Percentiles rank a stretch among this genome's conserved stretches.
phyloP scores from a whole-genome alignment of 2,329 filamentous ascomycete species.

The Dothistroma pini region DNA sequence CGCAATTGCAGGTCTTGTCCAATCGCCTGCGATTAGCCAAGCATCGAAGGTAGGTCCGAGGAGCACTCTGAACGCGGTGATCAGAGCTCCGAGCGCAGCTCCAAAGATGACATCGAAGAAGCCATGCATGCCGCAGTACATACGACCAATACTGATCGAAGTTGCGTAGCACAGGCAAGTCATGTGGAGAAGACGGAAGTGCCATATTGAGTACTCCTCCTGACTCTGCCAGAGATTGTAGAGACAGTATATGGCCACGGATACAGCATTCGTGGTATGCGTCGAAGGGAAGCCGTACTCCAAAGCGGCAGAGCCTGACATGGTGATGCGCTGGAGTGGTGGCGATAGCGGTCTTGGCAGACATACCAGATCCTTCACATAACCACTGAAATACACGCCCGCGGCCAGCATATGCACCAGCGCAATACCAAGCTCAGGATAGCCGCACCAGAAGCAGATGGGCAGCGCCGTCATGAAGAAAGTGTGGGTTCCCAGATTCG shows the following conservation, averaged over 20 bases:
- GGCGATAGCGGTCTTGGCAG: conserved; percentile 88
- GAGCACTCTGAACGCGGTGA: conserved; percentile 54
- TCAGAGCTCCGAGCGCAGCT: conserved; percentile 66
- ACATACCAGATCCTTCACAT: conserved; percentile 90
- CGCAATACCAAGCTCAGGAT: conserved; percentile 77
- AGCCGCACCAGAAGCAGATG: conserved; percentile 95
- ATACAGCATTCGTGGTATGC: conserved; percentile 94
- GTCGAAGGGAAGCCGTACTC: conserved; percentile 98
- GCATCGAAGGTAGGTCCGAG: conserved; percentile 61
- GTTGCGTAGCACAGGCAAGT: conserved; percentile 78
- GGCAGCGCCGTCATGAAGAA: conserved; percentile 98
- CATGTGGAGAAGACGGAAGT: conserved; percentile 38
- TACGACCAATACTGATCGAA: conserved; percentile 83
- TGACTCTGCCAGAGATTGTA: conserved; percentile 64
- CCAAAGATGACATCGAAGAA: conserved; percentile 88
- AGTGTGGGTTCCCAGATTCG: conserved; percentile 94
- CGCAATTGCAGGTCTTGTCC: conserved; percentile 61
- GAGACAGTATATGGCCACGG: conserved; percentile 81
- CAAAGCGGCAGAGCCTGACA: conserved; percentile 91
- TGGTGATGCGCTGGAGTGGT: conserved; percentile 88
- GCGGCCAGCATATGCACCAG: conserved; percentile 60
- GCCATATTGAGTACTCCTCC: conserved; percentile 54
- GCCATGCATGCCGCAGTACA: conserved; percentile 99
- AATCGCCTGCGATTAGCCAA: conserved; percentile 64
- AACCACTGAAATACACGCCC: conserved; percentile 70